Base-by-base conservation (phyloP, 73 alveolate genomes). In the Strombidium stylifer region DNA sequence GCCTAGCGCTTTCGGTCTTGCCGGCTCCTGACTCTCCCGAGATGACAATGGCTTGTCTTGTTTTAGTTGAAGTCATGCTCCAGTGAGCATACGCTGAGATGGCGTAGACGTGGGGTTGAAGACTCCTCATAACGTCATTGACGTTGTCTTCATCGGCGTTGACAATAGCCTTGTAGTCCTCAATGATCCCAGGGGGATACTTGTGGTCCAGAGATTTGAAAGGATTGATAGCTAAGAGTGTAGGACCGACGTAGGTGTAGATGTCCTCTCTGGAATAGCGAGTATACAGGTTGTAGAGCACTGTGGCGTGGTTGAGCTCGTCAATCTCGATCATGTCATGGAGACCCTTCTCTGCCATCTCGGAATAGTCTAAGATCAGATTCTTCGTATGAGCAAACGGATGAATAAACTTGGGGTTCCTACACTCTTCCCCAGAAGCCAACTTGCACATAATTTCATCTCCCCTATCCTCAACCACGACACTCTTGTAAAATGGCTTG, bases 1-100 rank as follows among this genome's bases (percentile, higher is more conserved):
- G 66, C 75, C 96, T 97, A 3, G 99, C 98, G 57, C 96, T 89
- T 70, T 97, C 99, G 15, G 99, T 97, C 85, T 97, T 97, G 10
- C 99, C 99, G 16, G 99, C 98, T 24, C 99, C 99, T 16, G 97
- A 81, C 75, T 97, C 99, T 0, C 99, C 99, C 34, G 97, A 71
- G 51, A 97, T 96, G 48, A 97, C 97, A 47, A 97, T 93, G 25
- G 98, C 99, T 49, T 90, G 96, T 54, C 88, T 94, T 52, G 80
- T 64, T 37, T 82, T 45, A 57, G 79, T 86, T 59, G 85, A 87
- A 49, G 81, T 66, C 80, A 94, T 70, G 48, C 84, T 79, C 60
- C 78, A 69, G 54, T 74, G 82, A 41, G 98, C 97, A 39, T 80
- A 84, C 58, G 96, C 94, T 2, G 98, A 73, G 32, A 80, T 89